Evolutionary conservation across 73 alveolate species (phyloP).

Genomic region (Paramecium bursaria): DNA sequence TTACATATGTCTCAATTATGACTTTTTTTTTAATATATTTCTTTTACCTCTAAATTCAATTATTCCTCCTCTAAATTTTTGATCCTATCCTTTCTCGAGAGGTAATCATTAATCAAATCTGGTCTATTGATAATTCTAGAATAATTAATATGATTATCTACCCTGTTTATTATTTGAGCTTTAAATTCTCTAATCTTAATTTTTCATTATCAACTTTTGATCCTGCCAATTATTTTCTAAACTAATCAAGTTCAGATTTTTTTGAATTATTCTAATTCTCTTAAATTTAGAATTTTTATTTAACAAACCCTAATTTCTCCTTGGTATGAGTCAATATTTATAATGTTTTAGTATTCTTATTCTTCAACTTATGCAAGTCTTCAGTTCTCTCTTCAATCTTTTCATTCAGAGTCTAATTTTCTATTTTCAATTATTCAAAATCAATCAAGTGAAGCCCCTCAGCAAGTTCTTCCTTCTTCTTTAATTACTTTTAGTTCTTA

Average conservation of each 20-base stretch:
- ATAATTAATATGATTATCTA: not conserved
- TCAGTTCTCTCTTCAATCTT: slow-evolving; percentile 98
- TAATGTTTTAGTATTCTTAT: slow-evolving; percentile 92
- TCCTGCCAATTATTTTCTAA: slow-evolving; percentile 83
- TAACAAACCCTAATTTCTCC: slow-evolving; percentile 91
- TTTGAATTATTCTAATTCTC: slow-evolving; percentile 77
- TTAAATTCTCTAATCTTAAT: slow-evolving; percentile 74
- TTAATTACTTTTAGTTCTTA: slow-evolving; percentile 88
- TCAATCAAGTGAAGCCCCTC: slow-evolving; percentile 98
- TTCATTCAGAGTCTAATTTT: slow-evolving; percentile 95
- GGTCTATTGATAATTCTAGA: slow-evolving; percentile 34
- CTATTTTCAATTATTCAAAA: slow-evolving; percentile 95
- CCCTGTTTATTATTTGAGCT: slow-evolving; percentile 87
- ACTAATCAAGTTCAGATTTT: slow-evolving; percentile 77
- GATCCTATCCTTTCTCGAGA: not conserved
- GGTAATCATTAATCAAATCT: slow-evolving; percentile 29
- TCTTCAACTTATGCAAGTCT: slow-evolving; percentile 92
- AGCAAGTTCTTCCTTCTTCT: slow-evolving; percentile 96
- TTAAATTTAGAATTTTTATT: slow-evolving; percentile 77
- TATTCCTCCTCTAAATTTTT: slow-evolving; percentile 7
- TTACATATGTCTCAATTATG: not conserved
- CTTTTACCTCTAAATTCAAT: slow-evolving; percentile 14
- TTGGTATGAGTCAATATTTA: slow-evolving; percentile 92
- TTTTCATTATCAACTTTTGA: slow-evolving; percentile 85
- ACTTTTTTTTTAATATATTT: not conserved